phyloP scores from a whole-genome alignment of 768 basidiomycete species.

The Rhodosporidiobolus odoratus region DNA sequence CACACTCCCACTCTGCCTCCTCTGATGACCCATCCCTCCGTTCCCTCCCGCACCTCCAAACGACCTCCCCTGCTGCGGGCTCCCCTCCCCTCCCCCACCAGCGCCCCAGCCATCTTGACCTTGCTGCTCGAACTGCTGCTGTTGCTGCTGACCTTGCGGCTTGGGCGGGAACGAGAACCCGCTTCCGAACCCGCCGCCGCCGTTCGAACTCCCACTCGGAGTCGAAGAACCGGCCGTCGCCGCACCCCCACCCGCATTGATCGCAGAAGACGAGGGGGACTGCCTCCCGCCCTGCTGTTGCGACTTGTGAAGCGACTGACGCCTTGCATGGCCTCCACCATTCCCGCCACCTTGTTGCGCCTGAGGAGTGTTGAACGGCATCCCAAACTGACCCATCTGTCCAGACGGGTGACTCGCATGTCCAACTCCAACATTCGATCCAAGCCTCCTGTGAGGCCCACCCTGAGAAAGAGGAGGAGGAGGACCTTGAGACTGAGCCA shows the following conservation, averaged over 20 bases:
- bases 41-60: slow-evolving; percentile 44
- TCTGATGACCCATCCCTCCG: slow-evolving; percentile 43
- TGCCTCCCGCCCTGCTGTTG: no score
- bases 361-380: not conserved
- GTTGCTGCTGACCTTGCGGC: slow-evolving; percentile 2
- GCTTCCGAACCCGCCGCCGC: slow-evolving; percentile 4
- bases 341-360: not conserved
- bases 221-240: slow-evolving; percentile 61
- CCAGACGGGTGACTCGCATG: slow-evolving; percentile 20
- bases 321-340: slow-evolving; percentile 60
- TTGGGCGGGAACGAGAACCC: slow-evolving; percentile 34
- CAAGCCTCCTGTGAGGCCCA: no score
- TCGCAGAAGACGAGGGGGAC: slow-evolving; percentile 37
- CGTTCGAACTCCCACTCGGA: not conserved
- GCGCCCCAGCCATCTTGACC: slow-evolving; percentile 54
- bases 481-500: slow-evolving; percentile 4
- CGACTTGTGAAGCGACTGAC: slow-evolving; percentile 78
- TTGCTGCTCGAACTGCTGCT: not conserved
- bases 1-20: slow-evolving; percentile 59
- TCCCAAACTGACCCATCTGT: slow-evolving; percentile 35
- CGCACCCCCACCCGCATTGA: not conserved
- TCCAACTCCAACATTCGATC: not conserved
- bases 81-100: slow-evolving; percentile 41
- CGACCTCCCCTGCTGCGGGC: slow-evolving; percentile 73
- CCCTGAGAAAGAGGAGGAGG: slow-evolving; percentile 6